Percentiles rank a stretch among this genome's conserved stretches.
These are phyloP conservation scores for Geotrichum europaeum DNA, from an alignment of 1,139 yeast species.

Conservation along the genomic window DNA sequence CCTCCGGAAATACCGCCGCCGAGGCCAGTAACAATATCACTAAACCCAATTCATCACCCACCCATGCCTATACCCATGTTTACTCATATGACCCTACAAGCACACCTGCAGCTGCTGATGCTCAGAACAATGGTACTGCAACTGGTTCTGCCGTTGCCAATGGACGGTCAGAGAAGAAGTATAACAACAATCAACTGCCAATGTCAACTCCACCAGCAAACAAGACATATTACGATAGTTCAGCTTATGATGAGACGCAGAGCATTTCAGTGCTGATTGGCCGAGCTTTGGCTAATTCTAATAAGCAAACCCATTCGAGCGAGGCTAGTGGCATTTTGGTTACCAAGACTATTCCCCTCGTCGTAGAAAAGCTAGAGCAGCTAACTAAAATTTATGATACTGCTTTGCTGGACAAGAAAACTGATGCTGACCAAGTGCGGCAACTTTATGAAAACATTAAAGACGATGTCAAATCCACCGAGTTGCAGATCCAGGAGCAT, in stretches of 20 bases:
- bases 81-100: conserved; percentile 14
- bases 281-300: conserved; percentile 1
- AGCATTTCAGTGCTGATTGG: conserved; percentile 24
- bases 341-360: conserved; percentile 35
- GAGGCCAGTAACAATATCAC: conserved; percentile 10
- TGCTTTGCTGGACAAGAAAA: conserved; percentile 48
- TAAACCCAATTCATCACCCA: conserved; percentile 28
- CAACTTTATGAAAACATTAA: conserved; percentile 38
- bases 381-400: conserved; percentile 51
- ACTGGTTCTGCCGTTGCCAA: neutral
- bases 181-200: conserved; percentile 1
- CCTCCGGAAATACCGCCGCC: conserved; percentile 1
- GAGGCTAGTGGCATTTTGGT: conserved; percentile 6
- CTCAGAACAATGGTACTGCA: neutral
- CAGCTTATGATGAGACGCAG: neutral
- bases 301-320: conserved; percentile 5
- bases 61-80: conserved; percentile 14
- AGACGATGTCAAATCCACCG: conserved; percentile 37
- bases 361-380: conserved; percentile 46
- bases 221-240: neutral
- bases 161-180: conserved; percentile 2
- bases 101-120: conserved; percentile 10
- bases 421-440: conserved; percentile 42
- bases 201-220: conserved; percentile 14
- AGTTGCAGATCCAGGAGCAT: conserved; percentile 31